Conservation (phyloP, 2,329 filamentous ascomycete genomes). For the Apiospora rasikravindrae region DNA sequence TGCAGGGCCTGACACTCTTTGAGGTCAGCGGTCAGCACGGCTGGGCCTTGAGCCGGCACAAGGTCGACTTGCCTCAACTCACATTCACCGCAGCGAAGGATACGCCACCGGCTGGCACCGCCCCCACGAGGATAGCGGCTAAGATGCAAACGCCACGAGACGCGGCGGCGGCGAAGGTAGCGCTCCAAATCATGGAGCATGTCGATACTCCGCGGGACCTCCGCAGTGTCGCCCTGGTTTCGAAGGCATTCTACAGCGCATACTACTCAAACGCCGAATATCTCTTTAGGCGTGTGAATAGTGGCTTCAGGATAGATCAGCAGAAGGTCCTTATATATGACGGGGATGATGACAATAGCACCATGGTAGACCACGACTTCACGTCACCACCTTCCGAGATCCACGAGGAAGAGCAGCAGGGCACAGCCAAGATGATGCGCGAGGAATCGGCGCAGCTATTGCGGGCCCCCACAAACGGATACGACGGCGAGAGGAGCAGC, state of each 20-base stretch:
- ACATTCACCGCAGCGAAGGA: constrained; percentile 28
- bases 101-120: neutral
- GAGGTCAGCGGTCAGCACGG: constrained; percentile 56
- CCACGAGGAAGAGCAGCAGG: neutral
- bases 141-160: neutral
- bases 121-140: neutral
- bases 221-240: constrained; percentile 48
- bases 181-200: constrained; percentile 46
- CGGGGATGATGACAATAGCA: constrained; percentile 21
- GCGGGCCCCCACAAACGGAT: constrained; percentile 21
- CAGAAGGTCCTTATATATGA: neutral
- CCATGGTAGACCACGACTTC: neutral
- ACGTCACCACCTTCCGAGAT: neutral
- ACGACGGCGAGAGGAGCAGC: neutral
- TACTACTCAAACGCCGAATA: constrained; percentile 48
- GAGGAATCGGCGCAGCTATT: constrained; percentile 37
- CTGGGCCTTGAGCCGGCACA: constrained; percentile 53
- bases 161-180: constrained; percentile 38
- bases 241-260: constrained; percentile 48
- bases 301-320: neutral
- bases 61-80: constrained; percentile 42
- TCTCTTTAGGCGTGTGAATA: constrained; percentile 21
- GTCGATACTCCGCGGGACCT: constrained; percentile 49
- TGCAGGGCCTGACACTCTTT: constrained; percentile 53
- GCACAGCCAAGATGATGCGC: constrained; percentile 28